phyloP scores from a whole-genome alignment of 2,329 filamentous ascomycete species.

The Sporothrix pallida region DNA sequence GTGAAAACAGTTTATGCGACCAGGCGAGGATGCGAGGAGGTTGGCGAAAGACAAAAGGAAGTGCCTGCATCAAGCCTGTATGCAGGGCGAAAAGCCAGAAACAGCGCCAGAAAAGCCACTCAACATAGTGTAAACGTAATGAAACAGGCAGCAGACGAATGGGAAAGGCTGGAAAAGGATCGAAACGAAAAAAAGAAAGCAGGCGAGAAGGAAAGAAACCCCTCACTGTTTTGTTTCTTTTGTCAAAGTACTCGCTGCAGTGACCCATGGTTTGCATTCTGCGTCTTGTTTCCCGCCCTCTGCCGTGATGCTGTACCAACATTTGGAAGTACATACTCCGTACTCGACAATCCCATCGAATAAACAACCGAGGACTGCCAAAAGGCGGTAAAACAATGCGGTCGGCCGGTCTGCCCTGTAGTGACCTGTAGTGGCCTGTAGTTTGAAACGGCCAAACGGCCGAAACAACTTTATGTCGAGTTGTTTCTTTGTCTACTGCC shows the following conservation, averaged over 20 bases:
- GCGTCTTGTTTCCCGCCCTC: conserved; percentile 6
- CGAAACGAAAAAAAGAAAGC: background rate
- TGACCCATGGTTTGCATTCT: background rate
- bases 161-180: background rate
- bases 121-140: too few relatives aligned
- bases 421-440: background rate
- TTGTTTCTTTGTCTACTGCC: background rate
- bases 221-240: background rate
- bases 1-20: background rate
- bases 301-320: background rate
- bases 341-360: too few relatives aligned
- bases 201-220: background rate
- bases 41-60: background rate
- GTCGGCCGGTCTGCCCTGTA: background rate
- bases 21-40: background rate
- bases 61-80: background rate
- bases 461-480: background rate
- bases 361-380: background rate
- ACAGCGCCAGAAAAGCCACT: background rate
- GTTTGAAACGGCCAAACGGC: background rate
- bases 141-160: conserved; percentile 1
- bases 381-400: background rate
- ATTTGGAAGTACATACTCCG: too few relatives aligned
- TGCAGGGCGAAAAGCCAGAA: background rate
- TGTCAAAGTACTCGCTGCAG: background rate